Evolutionary conservation across 1,139 yeast genomes (phyloP).

Genomic region (Geotrichum restrictum): DNA sequence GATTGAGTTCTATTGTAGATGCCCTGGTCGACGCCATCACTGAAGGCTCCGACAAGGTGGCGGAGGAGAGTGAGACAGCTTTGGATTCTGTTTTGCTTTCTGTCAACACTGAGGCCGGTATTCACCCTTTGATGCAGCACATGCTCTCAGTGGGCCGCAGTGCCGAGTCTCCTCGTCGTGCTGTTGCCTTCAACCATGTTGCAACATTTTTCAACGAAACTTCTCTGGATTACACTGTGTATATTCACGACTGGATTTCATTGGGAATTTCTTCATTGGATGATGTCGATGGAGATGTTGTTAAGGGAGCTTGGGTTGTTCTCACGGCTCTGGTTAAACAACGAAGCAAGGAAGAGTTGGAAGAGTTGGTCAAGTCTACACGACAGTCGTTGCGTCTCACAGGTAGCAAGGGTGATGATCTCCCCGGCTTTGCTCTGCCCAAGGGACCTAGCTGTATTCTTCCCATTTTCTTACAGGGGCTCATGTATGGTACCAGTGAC

Average conservation of each 20-base stretch:
- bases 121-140: slow-evolving; percentile 81
- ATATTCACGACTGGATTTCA: slow-evolving; percentile 70
- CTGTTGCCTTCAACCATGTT: slow-evolving; percentile 63
- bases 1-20: slow-evolving; percentile 67
- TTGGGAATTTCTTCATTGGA: slow-evolving; percentile 70
- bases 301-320: slow-evolving; percentile 65
- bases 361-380: slow-evolving; percentile 72
- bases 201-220: slow-evolving; percentile 67
- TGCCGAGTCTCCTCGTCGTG: slow-evolving; percentile 66
- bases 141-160: slow-evolving; percentile 61
- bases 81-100: slow-evolving; percentile 68
- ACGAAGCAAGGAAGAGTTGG: slow-evolving; percentile 60
- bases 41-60: slow-evolving; percentile 35
- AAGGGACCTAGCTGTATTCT: slow-evolving; percentile 84
- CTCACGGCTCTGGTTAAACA: slow-evolving; percentile 62
- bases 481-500: slow-evolving; percentile 85
- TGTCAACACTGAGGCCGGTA: slow-evolving; percentile 73
- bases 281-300: slow-evolving; percentile 62
- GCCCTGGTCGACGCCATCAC: slow-evolving; percentile 64
- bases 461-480: slow-evolving; percentile 90
- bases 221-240: slow-evolving; percentile 64
- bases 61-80: slow-evolving; percentile 38
- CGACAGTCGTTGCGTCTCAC: slow-evolving; percentile 66
- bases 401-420: slow-evolving; percentile 60
- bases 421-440: slow-evolving; percentile 73